Evolutionary conservation across 768 basidiomycete species (phyloP).

Genomic region (Lactifluus pinguis): DNA sequence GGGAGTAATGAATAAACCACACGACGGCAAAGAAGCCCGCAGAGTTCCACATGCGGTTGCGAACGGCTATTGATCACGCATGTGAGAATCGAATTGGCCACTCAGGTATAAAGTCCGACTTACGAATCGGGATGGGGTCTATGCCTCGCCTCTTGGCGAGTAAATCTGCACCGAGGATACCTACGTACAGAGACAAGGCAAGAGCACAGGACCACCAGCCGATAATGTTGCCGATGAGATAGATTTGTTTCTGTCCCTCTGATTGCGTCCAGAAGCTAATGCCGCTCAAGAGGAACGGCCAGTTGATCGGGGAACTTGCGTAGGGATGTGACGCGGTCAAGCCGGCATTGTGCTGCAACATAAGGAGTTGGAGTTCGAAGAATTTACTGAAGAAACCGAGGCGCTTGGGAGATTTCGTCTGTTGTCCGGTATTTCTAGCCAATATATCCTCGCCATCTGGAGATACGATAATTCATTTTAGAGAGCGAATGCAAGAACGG

Average conservation of each 20-base stretch:
- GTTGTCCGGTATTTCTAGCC: constrained; percentile 42
- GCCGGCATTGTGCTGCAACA: constrained; percentile 99
- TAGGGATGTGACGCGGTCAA: constrained; percentile 97
- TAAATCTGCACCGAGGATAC: constrained; percentile 83
- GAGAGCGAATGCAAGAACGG: not conserved
- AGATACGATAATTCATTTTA: not conserved
- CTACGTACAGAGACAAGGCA: constrained; percentile 78
- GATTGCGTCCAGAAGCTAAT: constrained; percentile 98
- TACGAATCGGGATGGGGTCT: constrained; percentile 81
- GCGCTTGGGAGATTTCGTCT: constrained; percentile 61
- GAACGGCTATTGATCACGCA: constrained; percentile 50
- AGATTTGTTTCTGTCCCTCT: constrained; percentile 83
- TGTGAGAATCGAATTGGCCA: not conserved
- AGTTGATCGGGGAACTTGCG: constrained; percentile 90
- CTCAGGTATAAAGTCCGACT: constrained; percentile 27
- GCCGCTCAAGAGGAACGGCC: constrained; percentile 94
- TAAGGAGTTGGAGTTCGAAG: constrained; percentile 82
- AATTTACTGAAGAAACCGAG: constrained; percentile 96
- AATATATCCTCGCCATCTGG: constrained; percentile 47
- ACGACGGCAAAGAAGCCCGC: constrained; percentile 91
- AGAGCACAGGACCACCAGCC: constrained; percentile 94
- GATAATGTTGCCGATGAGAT: constrained; percentile 88
- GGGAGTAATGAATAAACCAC: constrained; percentile 93
- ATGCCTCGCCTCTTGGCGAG: constrained; percentile 78
- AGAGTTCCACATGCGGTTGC: constrained; percentile 92